Evolutionary conservation across 371 early-diverging fungal species (phyloP).

Genomic region (Zychaea mexicana): DNA sequence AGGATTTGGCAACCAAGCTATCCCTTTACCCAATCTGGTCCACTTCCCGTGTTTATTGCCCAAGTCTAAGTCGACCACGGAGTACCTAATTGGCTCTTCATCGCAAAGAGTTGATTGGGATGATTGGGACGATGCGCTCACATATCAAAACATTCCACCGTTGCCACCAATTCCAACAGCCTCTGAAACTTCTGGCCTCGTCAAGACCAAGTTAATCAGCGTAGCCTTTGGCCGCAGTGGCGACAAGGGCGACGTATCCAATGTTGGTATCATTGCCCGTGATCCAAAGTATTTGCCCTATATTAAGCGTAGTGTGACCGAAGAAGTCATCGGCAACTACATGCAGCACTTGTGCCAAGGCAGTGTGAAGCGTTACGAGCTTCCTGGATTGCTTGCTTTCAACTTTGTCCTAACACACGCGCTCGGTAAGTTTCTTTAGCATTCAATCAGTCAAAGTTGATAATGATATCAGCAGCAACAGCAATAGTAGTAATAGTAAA

Average conservation of each 20-base stretch:
- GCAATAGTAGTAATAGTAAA: no score
- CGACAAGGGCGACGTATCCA: constrained; percentile 76
- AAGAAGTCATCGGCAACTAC: constrained; percentile 51
- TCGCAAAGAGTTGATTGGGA: constrained; percentile 30
- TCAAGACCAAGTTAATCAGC: constrained; percentile 57
- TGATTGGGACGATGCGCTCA: constrained; percentile 23
- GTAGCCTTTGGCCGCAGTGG: constrained; percentile 74
- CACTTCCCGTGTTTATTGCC: constrained; percentile 69
- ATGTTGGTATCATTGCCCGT: constrained; percentile 73
- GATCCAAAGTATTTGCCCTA: constrained; percentile 59
- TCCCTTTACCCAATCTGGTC: constrained; percentile 61
- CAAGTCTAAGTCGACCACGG: constrained; percentile 46
- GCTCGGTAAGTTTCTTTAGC: constrained; percentile 42
- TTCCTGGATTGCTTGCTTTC: constrained; percentile 62
- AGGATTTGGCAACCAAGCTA: constrained; percentile 51
- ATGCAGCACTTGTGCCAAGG: constrained; percentile 69
- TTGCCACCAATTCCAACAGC: constrained; percentile 28
- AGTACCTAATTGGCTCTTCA: constrained; percentile 39
- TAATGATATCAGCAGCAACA: background rate
- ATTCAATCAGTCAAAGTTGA: background rate
- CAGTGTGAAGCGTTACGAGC: constrained; percentile 60
- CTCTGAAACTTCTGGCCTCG: constrained; percentile 7
- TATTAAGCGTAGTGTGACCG: constrained; percentile 43
- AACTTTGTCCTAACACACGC: constrained; percentile 74
- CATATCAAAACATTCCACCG: constrained; percentile 17